A percentile compares a stretch with the other conserved stretches of the same genome.
Evolutionary conservation across 495 filamentous ascomycete species (phyloP).

Genomic region (Hypoxylon rickii): DNA sequence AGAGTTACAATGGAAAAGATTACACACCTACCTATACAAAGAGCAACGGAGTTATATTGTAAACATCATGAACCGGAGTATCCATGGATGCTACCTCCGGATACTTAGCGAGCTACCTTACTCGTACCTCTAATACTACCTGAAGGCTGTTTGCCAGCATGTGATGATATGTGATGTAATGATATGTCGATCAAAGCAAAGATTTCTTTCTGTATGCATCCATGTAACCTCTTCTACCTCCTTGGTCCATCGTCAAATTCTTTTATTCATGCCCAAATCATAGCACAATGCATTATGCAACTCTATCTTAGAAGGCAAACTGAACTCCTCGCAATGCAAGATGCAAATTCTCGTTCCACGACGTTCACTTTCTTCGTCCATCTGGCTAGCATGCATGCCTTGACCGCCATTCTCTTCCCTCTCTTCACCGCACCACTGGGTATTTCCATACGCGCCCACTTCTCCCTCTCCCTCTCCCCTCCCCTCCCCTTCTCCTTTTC

Average conservation of each 20-base stretch:
- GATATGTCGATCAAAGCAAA: too few species aligned
- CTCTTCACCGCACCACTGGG: background rate
- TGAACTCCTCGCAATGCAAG: conserved; percentile 18
- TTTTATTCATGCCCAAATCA: background rate
- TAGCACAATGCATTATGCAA: background rate
- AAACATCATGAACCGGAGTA: too few species aligned
- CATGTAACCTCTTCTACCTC: background rate
- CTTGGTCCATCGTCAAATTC: background rate
- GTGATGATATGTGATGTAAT: too few species aligned
- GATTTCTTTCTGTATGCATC: background rate
- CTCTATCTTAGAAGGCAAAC: background rate
- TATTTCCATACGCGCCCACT: background rate
- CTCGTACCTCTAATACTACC: too few species aligned
- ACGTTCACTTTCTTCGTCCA: background rate
- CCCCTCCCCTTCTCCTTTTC: background rate
- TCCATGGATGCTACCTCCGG: too few species aligned
- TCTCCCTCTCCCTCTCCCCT: background rate
- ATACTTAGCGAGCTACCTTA: too few species aligned
- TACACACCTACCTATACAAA: background rate
- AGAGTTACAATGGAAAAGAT: conserved; percentile 22
- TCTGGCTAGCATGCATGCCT: conserved; percentile 4
- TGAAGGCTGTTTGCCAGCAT: too few species aligned
- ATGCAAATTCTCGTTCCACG: conserved; percentile 2
- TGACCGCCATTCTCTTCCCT: background rate
- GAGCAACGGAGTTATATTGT: background rate